These are phyloP conservation scores for Quercus rubra DNA, from an alignment of 306 rosid genomes.

Conservation along the genomic window DNA sequence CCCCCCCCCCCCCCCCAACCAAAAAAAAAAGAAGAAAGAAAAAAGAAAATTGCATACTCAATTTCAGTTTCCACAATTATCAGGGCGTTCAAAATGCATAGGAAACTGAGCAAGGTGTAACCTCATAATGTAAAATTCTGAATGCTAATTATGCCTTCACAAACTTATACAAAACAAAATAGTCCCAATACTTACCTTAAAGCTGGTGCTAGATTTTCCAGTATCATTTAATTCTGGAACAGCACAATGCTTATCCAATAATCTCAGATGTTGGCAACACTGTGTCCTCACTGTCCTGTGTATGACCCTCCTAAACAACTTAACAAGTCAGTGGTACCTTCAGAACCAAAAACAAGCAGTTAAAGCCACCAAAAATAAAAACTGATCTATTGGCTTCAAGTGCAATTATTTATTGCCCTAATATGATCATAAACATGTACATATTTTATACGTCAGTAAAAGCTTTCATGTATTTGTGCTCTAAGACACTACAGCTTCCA, in stretches of 20 bases:
- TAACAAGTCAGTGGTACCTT: conserved; percentile 58
- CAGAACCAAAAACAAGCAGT: conserved; percentile 26
- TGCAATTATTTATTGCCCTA: not conserved
- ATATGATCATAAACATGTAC: not conserved
- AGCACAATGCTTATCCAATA: conserved; percentile 74
- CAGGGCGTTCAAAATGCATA: not conserved
- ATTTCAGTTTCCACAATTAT: conserved; percentile 7
- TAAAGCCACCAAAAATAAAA: conserved; percentile 1
- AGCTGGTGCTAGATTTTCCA: conserved; percentile 27
- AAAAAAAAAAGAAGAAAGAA: not conserved
- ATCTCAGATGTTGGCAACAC: conserved; percentile 45
- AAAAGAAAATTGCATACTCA: not conserved
- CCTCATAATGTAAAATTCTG: not conserved
- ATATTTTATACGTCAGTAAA: not conserved
- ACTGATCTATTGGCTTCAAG: not conserved
- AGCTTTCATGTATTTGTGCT: not conserved
- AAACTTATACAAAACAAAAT: conserved; percentile 14
- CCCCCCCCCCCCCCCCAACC: no score
- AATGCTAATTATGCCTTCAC: conserved; percentile 7
- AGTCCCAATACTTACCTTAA: conserved; percentile 38
- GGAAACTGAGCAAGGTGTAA: conserved; percentile 1
- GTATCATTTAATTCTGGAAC: conserved; percentile 25
- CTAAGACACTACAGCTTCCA: not conserved
- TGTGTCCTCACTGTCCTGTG: conserved; percentile 52
- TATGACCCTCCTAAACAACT: conserved; percentile 56